These are phyloP conservation scores for Cystobasidiaceae sp. DNA, from an alignment of 1,284 basidiomycete species.

Conservation along the genomic window DNA sequence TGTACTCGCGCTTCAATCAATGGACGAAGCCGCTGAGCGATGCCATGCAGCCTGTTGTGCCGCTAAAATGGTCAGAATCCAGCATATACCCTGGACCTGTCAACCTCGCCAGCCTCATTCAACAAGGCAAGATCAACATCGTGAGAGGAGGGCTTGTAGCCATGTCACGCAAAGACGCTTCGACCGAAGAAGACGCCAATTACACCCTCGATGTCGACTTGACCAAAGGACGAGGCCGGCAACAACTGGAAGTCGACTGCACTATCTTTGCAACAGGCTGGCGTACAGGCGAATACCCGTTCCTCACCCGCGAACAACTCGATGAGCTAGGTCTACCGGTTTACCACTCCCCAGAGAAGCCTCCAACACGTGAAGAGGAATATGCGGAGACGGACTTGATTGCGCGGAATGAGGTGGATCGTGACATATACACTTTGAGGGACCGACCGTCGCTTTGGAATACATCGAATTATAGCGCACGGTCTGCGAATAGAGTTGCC, in stretches of 20 bases:
- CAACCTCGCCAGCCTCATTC: constrained; percentile 31
- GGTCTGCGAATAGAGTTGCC: constrained; percentile 6
- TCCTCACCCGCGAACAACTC: constrained; percentile 30
- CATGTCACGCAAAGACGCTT: constrained; percentile 11
- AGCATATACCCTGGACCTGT: constrained; percentile 34
- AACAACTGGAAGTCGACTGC: constrained; percentile 22
- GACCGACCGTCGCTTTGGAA: constrained; percentile 30
- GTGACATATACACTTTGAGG: constrained; percentile 27
- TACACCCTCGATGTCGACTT: constrained; percentile 1
- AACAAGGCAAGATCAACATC: constrained; percentile 33
- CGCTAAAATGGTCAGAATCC: constrained; percentile 33
- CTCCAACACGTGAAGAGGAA: constrained; percentile 28
- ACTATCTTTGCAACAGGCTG: constrained; percentile 39
- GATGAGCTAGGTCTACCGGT: constrained; percentile 35
- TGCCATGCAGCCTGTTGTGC: constrained; percentile 28
- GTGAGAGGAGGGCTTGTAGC: constrained; percentile 33
- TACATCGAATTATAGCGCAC: constrained; percentile 21
- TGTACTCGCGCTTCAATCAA: constrained; percentile 8
- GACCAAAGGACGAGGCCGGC: neutral
- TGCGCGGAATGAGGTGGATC: constrained; percentile 17
- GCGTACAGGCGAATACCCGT: constrained; percentile 37
- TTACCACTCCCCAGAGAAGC: constrained; percentile 9
- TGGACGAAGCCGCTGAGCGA: constrained; percentile 24
- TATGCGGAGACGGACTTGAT: constrained; percentile 29
- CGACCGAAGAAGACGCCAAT: neutral